A percentile compares a stretch with the other conserved stretches of the same genome.
These are phyloP conservation scores for Scytalidium sp. DNA, from an alignment of 2,329 filamentous ascomycete species.

Conservation along the genomic window DNA sequence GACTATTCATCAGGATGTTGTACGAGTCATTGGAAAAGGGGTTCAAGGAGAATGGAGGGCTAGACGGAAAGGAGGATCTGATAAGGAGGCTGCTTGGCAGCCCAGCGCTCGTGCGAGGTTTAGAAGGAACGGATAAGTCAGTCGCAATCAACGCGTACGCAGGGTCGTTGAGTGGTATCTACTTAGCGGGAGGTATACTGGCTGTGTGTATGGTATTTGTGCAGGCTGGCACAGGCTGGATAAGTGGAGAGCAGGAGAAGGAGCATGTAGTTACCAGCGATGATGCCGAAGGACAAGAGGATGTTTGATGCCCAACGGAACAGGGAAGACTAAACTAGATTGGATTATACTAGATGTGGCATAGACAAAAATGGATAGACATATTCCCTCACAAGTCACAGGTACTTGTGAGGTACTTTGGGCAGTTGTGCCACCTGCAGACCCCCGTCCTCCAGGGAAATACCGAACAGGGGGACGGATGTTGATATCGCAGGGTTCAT, in stretches of 20 bases:
- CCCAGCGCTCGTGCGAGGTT: constrained; percentile 48
- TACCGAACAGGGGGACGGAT: too few relatives aligned
- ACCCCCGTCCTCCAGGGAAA: too few relatives aligned
- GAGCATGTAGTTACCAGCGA: not conserved
- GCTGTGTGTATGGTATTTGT: constrained; percentile 45
- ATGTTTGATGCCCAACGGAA: not conserved
- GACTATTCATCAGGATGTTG: constrained; percentile 34
- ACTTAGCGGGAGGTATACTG: constrained; percentile 47
- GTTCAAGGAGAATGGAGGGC: constrained; percentile 26
- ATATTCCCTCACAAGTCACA: too few relatives aligned
- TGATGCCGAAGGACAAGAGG: not conserved
- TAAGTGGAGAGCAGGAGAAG: constrained; percentile 22
- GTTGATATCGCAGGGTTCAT: too few relatives aligned
- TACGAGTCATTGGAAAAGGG: constrained; percentile 29
- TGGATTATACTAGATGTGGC: too few relatives aligned
- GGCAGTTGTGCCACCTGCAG: too few relatives aligned
- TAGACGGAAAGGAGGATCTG: constrained; percentile 34
- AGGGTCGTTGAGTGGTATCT: constrained; percentile 48
- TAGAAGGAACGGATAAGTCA: constrained; percentile 45
- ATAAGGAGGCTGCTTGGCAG: constrained; percentile 55
- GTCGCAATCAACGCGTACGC: constrained; percentile 53
- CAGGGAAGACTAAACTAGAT: too few relatives aligned
- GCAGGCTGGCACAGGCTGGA: constrained; percentile 59
- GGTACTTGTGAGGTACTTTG: too few relatives aligned
- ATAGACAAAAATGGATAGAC: too few relatives aligned